Percentiles rank a stretch among this genome's conserved stretches.
Conservation (phyloP, 441 rosid species). For the Pelargonium fulgidum region DNA sequence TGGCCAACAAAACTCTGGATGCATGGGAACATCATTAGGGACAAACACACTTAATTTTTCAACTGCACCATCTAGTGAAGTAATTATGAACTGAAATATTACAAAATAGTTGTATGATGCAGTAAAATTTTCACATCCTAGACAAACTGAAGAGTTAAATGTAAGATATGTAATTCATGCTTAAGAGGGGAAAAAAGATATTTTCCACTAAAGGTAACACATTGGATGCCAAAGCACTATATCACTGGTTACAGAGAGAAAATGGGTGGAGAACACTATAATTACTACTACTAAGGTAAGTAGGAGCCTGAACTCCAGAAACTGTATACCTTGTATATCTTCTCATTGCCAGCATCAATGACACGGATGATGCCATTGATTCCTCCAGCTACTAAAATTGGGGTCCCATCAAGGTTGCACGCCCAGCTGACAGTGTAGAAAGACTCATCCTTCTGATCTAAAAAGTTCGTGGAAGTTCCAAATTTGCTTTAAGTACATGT, state of each 20-base stretch:
- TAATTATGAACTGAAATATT: no score
- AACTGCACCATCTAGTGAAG: not conserved
- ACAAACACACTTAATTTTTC: not conserved
- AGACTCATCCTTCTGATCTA: constrained; percentile 92
- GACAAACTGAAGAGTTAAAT: not conserved
- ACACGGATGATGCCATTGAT: constrained; percentile 84
- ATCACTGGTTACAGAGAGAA: not conserved
- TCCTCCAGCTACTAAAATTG: constrained; percentile 78
- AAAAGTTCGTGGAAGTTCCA: constrained; percentile 42
- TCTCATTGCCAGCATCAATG: constrained; percentile 70
- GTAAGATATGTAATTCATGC: not conserved
- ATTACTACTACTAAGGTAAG: constrained; percentile 4
- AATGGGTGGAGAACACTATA: not conserved
- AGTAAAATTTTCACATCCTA: no score
- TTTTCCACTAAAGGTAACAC: not conserved
- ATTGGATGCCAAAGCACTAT: not conserved
- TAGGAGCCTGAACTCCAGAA: constrained; percentile 11
- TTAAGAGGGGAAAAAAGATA: not conserved
- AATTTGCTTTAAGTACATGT: constrained; percentile 24
- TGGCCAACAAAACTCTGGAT: constrained; percentile 94
- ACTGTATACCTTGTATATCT: constrained; percentile 62
- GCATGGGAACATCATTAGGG: constrained; percentile 8
- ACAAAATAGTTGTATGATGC: no score
- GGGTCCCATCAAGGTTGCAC: constrained; percentile 53
- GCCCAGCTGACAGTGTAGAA: constrained; percentile 95